phyloP scores from a whole-genome alignment of 768 basidiomycete species.

The Amanita thiersii region DNA sequence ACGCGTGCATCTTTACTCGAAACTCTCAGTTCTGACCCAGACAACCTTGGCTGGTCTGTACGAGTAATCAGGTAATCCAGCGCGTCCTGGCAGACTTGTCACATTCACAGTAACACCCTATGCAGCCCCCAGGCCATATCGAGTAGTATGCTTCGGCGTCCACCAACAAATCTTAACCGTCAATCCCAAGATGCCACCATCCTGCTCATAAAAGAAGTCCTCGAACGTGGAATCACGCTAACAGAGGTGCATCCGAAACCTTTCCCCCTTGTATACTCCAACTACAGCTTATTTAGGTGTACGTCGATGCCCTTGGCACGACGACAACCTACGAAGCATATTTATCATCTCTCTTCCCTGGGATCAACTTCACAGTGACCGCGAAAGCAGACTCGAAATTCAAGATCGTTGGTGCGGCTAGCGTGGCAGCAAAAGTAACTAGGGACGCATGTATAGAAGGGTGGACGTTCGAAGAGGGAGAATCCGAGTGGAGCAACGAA shows the following conservation, averaged over 20 bases:
- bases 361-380: constrained; percentile 80
- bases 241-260: constrained; percentile 48
- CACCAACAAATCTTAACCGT: constrained; percentile 80
- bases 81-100: not conserved
- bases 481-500: constrained; percentile 21
- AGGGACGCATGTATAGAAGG: constrained; percentile 83
- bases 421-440: constrained; percentile 97
- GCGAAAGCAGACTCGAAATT: constrained; percentile 93
- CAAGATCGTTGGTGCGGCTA: constrained; percentile 96
- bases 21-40: constrained; percentile 60
- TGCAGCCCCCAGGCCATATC: constrained; percentile 86
- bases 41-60: constrained; percentile 76
- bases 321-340: constrained; percentile 81
- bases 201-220: constrained; percentile 74
- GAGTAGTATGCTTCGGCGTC: constrained; percentile 78
- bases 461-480: constrained; percentile 73
- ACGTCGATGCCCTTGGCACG: constrained; percentile 90
- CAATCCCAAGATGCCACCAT: constrained; percentile 89
- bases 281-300: constrained; percentile 46
- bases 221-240: constrained; percentile 73
- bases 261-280: not conserved
- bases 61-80: constrained; percentile 54
- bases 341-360: constrained; percentile 74
- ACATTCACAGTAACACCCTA: not conserved
- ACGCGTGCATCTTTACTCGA: constrained; percentile 57